phyloP scores from a whole-genome alignment of 2,329 filamentous ascomycete species.

The Colletotrichum agaves region DNA sequence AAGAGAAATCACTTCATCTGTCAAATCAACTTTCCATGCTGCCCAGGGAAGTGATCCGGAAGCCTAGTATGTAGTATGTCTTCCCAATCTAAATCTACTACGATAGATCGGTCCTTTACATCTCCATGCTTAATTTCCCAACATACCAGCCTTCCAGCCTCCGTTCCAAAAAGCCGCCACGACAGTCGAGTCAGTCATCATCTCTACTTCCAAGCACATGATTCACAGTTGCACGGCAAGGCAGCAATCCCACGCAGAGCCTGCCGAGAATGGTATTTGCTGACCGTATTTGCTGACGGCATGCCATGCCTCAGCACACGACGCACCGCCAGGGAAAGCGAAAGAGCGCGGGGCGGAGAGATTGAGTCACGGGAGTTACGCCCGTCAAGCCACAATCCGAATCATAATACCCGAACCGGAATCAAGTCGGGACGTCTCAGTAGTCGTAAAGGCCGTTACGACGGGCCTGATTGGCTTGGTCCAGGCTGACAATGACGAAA shows the following conservation, averaged over 20 bases:
- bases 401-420: background rate
- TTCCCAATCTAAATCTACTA: too few species aligned
- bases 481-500: background rate
- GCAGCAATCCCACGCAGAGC: background rate
- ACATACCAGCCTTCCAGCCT: background rate
- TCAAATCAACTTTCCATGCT: too few species aligned
- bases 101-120: background rate
- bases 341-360: too few species aligned
- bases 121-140: background rate
- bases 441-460: background rate
- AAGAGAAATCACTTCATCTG: too few species aligned
- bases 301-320: background rate
- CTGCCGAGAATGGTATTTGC: background rate
- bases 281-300: background rate
- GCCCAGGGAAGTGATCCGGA: too few species aligned
- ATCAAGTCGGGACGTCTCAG: background rate
- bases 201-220: background rate
- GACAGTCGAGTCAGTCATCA: constrained; percentile 1
- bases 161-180: background rate
- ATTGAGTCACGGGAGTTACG: background rate
- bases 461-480: background rate
- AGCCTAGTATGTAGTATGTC: too few species aligned
- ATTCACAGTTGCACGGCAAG: background rate
- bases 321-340: too few species aligned
- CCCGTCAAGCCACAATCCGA: constrained; percentile 10